phyloP scores from a whole-genome alignment of 208 protist species.

The Acanthamoeba rhysodes region DNA sequence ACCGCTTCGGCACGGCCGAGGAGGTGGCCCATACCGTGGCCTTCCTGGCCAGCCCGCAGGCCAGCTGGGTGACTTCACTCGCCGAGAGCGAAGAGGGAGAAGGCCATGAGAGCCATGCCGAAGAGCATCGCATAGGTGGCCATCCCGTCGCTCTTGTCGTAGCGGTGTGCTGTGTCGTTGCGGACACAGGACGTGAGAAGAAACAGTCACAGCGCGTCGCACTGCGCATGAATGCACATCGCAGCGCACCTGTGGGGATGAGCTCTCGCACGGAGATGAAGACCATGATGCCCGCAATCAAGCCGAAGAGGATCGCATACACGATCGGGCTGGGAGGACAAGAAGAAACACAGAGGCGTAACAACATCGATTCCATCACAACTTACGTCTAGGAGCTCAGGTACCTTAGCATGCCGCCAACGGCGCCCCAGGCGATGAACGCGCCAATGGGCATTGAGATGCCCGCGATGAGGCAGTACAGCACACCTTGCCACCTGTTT shows the following conservation, averaged over 20 bases:
- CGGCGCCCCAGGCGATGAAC: constrained; percentile 73
- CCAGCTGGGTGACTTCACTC: constrained; percentile 44
- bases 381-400: too few species aligned
- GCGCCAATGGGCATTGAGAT: constrained; percentile 79
- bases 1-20: neutral
- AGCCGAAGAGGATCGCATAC: constrained; percentile 83
- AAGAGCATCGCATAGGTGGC: constrained; percentile 37
- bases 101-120: constrained; percentile 71
- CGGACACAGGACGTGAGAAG: neutral
- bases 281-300: constrained; percentile 86
- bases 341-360: too few species aligned
- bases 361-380: too few species aligned
- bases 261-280: constrained; percentile 70
- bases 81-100: constrained; percentile 44
- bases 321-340: neutral
- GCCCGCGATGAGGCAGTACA: constrained; percentile 78
- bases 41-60: constrained; percentile 37
- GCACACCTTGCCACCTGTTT: constrained; percentile 56
- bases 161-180: constrained; percentile 44
- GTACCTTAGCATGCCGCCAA: constrained; percentile 33
- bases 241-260: constrained; percentile 4
- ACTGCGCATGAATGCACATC: neutral
- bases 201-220: neutral
- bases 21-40: neutral
- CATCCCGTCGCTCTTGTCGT: constrained; percentile 38